Evolutionary conservation across 306 rosid genomes (phyloP), one percentile per base, ranked within the genome.

Genomic region (Fagus crenata): DNA sequence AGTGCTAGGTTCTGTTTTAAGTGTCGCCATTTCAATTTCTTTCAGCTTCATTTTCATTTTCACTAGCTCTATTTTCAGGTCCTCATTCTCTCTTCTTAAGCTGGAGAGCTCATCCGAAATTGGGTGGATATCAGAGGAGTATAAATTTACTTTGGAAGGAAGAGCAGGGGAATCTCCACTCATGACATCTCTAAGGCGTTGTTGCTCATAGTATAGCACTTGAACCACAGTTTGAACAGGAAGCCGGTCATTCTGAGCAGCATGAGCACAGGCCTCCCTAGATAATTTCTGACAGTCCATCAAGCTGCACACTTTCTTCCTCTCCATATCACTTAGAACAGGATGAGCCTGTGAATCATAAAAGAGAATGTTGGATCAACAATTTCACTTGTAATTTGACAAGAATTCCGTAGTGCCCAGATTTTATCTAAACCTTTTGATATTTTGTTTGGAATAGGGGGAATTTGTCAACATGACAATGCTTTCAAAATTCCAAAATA

Each of bases 201-300:
- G 94, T 77, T 96, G 98, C 81, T 93, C 99, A 53, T 89, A 90
- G 64, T 91, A 96, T 69, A 96, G 96, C 70, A 96, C 98, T 86
- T 96, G 98, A 64, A 96, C 99, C 51, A 96, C 98, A 0, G 91
- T 96, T 84, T 96, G 99, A 8, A 96, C 98, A 0, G 98, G 96
- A 65, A 96, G 96, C 56, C 99, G 84, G 74, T 93, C 98, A 65
- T 96, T 96, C 75, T 96, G 97, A 40, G 98, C 99, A 3, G 99
- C 98, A 53, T 96, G 99, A 14, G 99, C 96, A 71, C 97, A 91
- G 1, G 98, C 99, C 77, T 89, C 96, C 49, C 97, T 89, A 0
- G 99, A 96, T 67, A 96, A 76, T 78, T 85, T 96, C 83, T 91
- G 98, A 74, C 98, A 96, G 84, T 96, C 98, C 98, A 96, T 93